These are phyloP conservation scores for Vigna nakashimae DNA, from an alignment of 306 rosid species.

Conservation along the genomic window DNA sequence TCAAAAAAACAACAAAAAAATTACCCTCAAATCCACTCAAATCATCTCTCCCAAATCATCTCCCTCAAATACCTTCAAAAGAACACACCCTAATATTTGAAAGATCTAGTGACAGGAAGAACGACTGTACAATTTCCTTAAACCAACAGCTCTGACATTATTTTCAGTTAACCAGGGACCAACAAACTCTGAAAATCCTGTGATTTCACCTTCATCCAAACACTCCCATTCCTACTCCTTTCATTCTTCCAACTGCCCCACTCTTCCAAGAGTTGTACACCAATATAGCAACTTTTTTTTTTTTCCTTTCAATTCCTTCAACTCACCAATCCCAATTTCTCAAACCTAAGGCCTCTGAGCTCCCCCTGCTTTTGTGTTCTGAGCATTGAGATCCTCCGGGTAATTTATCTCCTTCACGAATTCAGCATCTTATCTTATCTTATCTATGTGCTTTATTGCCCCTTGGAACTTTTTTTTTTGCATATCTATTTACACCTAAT, in stretches of 20 bases:
- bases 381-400: conserved; percentile 27
- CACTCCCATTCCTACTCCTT: neutral
- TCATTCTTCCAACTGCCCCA: neutral
- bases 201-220: neutral
- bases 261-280: neutral
- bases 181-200: neutral
- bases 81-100: neutral
- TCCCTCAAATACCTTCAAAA: no score
- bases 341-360: neutral
- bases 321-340: neutral
- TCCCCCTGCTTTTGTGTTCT: conserved; percentile 10
- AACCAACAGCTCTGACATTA: neutral
- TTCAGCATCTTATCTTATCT: conserved; percentile 4
- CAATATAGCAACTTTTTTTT: neutral
- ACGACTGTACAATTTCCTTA: neutral
- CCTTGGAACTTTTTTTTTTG: neutral
- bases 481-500: neutral
- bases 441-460: conserved; percentile 1
- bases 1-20: no score
- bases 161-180: neutral
- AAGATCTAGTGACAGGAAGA: neutral
- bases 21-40: no score
- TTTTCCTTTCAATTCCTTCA: neutral
- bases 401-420: conserved; percentile 6
- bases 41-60: no score